phyloP scores from a whole-genome alignment of 495 filamentous ascomycete species.

The Halenospora varia region DNA sequence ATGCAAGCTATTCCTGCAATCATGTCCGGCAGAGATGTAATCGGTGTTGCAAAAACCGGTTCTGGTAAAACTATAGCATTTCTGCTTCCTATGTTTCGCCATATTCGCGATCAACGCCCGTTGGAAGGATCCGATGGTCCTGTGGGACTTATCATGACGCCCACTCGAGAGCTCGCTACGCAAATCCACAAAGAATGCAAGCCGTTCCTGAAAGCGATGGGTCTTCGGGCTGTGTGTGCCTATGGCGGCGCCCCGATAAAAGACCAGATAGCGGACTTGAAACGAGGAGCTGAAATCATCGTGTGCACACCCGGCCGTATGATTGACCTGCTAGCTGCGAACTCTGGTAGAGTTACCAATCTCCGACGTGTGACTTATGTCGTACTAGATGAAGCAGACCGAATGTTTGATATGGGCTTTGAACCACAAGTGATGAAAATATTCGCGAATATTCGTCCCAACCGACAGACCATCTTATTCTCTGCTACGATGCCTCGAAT shows the following conservation, averaged over 20 bases:
- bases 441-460: constrained; percentile 80
- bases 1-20: constrained; percentile 91
- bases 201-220: constrained; percentile 85
- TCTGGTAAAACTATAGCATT: constrained; percentile 99
- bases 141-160: constrained; percentile 84
- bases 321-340: constrained; percentile 91
- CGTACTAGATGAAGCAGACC: constrained; percentile 94
- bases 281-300: constrained; percentile 91
- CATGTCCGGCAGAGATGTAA: constrained; percentile 94
- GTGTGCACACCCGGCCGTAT: constrained; percentile 96
- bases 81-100: constrained; percentile 90
- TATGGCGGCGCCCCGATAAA: constrained; percentile 97
- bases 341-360: constrained; percentile 89
- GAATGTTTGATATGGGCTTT: constrained; percentile 99
- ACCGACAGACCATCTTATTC: constrained; percentile 91
- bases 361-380: constrained; percentile 84
- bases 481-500: constrained; percentile 94
- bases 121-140: constrained; percentile 85
- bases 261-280: constrained; percentile 94
- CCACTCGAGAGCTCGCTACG: constrained; percentile 89
- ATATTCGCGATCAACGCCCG: constrained; percentile 90
- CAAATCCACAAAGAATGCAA: constrained; percentile 95
- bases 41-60: constrained; percentile 95
- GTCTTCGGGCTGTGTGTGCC: constrained; percentile 88
- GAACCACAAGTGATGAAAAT: constrained; percentile 98